Conservation (phyloP, 768 basidiomycete genomes). For the Tricholoma sp. region DNA sequence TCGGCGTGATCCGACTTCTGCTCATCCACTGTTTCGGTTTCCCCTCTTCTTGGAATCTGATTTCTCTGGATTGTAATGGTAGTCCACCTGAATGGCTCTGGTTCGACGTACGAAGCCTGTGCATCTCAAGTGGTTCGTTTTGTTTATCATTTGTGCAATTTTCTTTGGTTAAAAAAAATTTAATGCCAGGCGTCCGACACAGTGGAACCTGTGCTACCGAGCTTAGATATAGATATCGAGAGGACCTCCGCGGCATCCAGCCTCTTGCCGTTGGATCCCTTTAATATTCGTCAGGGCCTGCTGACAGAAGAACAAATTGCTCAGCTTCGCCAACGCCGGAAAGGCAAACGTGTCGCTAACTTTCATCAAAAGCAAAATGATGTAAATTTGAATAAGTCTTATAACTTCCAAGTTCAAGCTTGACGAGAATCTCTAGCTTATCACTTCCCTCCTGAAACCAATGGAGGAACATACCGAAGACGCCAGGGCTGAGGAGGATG, state of each 20-base stretch:
- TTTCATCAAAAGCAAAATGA: constrained; percentile 74
- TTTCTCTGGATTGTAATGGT: constrained; percentile 23
- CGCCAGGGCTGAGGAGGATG: constrained; percentile 65
- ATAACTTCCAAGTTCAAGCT: too few relatives aligned
- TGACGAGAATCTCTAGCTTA: constrained; percentile 50
- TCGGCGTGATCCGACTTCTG: constrained; percentile 33
- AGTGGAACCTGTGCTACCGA: constrained; percentile 39
- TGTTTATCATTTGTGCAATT: constrained; percentile 9
- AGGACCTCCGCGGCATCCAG: constrained; percentile 28
- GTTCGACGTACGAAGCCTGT: constrained; percentile 23
- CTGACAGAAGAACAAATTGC: constrained; percentile 59
- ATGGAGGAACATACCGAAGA: constrained; percentile 88
- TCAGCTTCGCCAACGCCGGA: constrained; percentile 54
- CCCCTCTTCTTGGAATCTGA: constrained; percentile 21
- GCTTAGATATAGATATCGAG: constrained; percentile 42
- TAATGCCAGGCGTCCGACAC: constrained; percentile 39
- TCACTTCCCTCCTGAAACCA: constrained; percentile 81
- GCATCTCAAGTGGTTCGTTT: constrained; percentile 19
- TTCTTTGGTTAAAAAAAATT: constrained; percentile 4
- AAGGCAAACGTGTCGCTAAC: constrained; percentile 56
- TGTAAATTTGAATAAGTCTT: constrained; percentile 39
- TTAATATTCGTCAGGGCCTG: constrained; percentile 54
- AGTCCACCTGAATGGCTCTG: constrained; percentile 24
- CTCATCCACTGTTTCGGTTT: constrained; percentile 37
- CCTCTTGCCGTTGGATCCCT: constrained; percentile 53